Conservation (phyloP, 2,329 filamentous ascomycete species). For the Paramyrothecium roridum region DNA sequence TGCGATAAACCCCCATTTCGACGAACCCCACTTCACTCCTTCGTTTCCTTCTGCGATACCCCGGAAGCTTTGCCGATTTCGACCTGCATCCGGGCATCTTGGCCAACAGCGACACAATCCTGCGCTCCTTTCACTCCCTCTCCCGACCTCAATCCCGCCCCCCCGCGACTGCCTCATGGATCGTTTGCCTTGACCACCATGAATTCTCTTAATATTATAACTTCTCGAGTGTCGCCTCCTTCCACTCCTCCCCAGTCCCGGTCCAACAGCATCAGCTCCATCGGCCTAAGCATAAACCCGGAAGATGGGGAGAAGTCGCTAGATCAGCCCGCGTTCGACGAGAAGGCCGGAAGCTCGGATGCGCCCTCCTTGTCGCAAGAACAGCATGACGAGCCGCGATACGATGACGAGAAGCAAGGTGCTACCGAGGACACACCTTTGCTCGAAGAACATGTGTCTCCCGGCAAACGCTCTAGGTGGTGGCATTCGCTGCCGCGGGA, state of each 20-base stretch:
- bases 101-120: not conserved
- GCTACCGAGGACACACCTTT: slow-evolving; percentile 67
- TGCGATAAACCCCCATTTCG: not conserved
- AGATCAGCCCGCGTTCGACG: not conserved
- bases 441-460: slow-evolving; percentile 29
- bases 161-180: slow-evolving; percentile 44
- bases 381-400: slow-evolving; percentile 20
- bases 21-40: not conserved
- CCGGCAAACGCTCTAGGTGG: slow-evolving; percentile 34
- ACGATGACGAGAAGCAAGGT: slow-evolving; percentile 30
- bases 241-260: slow-evolving; percentile 54
- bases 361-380: slow-evolving; percentile 9
- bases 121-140: not conserved
- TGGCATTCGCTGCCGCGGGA: slow-evolving; percentile 63
- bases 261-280: slow-evolving; percentile 57
- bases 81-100: not conserved
- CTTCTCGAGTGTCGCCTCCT: slow-evolving; percentile 70
- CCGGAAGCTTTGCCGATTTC: not conserved
- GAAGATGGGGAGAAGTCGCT: slow-evolving; percentile 26
- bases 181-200: slow-evolving; percentile 61
- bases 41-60: not conserved
- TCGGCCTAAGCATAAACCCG: slow-evolving; percentile 44
- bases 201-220: slow-evolving; percentile 96
- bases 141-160: not conserved
- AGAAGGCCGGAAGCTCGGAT: not conserved